A percentile compares a stretch with the other conserved stretches of the same genome.
These are phyloP conservation scores for Entoloma clypeatum DNA, from an alignment of 1,284 basidiomycete species.

Conservation along the genomic window DNA sequence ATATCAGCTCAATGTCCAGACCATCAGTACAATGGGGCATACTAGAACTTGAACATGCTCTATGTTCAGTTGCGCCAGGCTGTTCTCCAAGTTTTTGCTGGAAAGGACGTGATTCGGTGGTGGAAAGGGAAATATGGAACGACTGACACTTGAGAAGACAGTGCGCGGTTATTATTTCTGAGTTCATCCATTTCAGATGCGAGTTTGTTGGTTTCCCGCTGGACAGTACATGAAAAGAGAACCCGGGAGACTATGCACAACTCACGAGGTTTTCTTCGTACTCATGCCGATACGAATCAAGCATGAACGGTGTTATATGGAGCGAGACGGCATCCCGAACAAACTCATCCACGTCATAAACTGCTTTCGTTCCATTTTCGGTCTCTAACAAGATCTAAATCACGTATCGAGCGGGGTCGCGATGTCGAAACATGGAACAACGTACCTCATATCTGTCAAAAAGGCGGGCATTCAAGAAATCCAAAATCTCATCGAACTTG, in stretches of 20 bases:
- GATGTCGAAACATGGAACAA: conserved; percentile 1
- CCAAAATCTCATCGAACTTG: conserved; percentile 87
- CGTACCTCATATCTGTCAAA: conserved; percentile 77
- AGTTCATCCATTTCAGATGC: conserved; percentile 78
- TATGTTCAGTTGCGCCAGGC: conserved; percentile 71
- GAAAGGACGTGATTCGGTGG: conserved; percentile 2
- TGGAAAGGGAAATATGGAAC: conserved; percentile 1
- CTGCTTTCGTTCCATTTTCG: conserved; percentile 27
- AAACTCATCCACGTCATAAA: conserved; percentile 76
- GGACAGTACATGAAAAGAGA: conserved; percentile 34
- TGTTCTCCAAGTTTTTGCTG: conserved; percentile 77
- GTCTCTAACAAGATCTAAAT: conserved; percentile 22
- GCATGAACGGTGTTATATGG: conserved; percentile 87
- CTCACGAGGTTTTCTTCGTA: conserved; percentile 67
- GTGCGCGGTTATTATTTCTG: conserved; percentile 69
- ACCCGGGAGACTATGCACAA: conserved; percentile 2
- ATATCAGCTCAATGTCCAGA: background rate
- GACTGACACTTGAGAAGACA: conserved; percentile 81
- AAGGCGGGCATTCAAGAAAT: conserved; percentile 77
- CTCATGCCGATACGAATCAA: conserved; percentile 85
- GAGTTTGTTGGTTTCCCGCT: conserved; percentile 71
- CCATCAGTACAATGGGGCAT: conserved; percentile 23
- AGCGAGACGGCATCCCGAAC: conserved; percentile 81
- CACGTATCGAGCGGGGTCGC: conserved; percentile 2
- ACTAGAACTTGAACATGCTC: conserved; percentile 79